A percentile compares a stretch with the other conserved stretches of the same genome.
phyloP scores from a whole-genome alignment of 805 yeast species.

The Candida taoyuanica region DNA sequence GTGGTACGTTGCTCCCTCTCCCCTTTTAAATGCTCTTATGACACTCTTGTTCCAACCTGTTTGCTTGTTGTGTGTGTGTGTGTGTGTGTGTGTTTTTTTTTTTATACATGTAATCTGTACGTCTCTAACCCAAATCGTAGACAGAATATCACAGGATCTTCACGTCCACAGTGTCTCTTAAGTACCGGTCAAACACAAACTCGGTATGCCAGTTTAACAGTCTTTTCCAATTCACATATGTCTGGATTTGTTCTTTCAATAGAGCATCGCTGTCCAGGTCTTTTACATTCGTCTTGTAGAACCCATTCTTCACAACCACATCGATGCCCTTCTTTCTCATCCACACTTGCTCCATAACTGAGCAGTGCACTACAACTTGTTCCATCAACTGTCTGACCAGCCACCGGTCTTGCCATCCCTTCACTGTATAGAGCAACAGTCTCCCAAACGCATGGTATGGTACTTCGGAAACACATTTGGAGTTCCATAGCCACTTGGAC shows the following conservation, averaged over 20 bases:
- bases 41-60: no score
- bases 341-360: conserved; percentile 17
- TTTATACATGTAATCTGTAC: no score
- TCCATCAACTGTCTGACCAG: conserved; percentile 17
- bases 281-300: conserved; percentile 7
- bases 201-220: conserved; percentile 21
- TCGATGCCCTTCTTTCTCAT: conserved; percentile 12
- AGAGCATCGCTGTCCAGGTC: conserved; percentile 13
- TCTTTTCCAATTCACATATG: conserved; percentile 22
- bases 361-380: conserved; percentile 19
- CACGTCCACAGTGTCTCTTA: conserved; percentile 7
- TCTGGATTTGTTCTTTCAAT: conserved; percentile 10
- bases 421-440: conserved; percentile 12
- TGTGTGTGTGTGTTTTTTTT: not conserved
- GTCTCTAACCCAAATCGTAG: no score
- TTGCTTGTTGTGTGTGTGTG: no score
- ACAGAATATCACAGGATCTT: not conserved
- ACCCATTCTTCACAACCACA: conserved; percentile 14
- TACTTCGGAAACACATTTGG: conserved; percentile 15
- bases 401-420: conserved; percentile 13
- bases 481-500: conserved; percentile 23
- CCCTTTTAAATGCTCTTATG: no score
- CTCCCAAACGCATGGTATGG: conserved; percentile 22
- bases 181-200: conserved; percentile 17
- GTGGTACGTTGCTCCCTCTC: no score